phyloP scores from a whole-genome alignment of 2,329 filamentous ascomycete species.

The Colletotrichum paranaense region DNA sequence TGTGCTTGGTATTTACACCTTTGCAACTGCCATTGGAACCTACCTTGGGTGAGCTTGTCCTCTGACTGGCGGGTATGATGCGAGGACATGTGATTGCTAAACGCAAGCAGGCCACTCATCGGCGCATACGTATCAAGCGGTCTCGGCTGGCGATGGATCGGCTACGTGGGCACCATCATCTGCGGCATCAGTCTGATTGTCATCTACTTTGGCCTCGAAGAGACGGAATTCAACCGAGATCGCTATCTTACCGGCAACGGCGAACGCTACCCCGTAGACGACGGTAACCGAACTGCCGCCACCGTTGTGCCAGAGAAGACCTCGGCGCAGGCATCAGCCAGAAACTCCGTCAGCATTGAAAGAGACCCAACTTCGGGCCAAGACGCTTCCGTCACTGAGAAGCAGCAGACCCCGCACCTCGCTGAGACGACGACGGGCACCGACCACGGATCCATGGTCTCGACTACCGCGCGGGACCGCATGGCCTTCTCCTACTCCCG shows the following conservation, averaged over 20 bases:
- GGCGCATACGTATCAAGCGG: constrained; percentile 61
- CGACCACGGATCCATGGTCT: constrained; percentile 31
- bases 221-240: constrained; percentile 60
- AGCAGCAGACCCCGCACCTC: constrained; percentile 12
- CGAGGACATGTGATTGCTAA: background rate
- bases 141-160: constrained; percentile 66
- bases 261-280: constrained; percentile 37
- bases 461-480: constrained; percentile 35
- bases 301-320: constrained; percentile 36
- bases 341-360: background rate
- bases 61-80: background rate
- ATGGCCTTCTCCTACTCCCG: constrained; percentile 41
- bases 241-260: constrained; percentile 46
- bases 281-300: background rate
- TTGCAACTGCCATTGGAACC: constrained; percentile 66
- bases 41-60: constrained; percentile 55
- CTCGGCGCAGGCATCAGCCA: background rate
- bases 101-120: constrained; percentile 52
- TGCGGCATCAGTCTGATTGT: constrained; percentile 58
- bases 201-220: constrained; percentile 63
- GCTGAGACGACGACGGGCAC: constrained; percentile 13
- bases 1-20: constrained; percentile 65
- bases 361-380: background rate
- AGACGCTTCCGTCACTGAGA: background rate
- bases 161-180: constrained; percentile 61